Conservation (phyloP, 2,329 filamentous ascomycete species). For the Clarireedia hainanense region DNA sequence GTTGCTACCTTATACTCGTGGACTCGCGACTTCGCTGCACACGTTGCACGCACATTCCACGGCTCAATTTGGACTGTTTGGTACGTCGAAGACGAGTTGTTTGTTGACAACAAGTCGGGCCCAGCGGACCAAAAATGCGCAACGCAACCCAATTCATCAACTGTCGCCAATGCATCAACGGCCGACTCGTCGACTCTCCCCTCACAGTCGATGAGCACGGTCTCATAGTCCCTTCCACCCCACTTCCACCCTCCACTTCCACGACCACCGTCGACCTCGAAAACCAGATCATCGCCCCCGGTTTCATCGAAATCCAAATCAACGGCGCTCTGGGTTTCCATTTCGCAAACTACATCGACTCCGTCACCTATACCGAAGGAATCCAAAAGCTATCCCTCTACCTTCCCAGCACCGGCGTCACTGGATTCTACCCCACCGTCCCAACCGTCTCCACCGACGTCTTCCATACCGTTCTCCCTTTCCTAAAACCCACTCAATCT, state of each 20-base stretch:
- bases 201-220: conserved; percentile 20
- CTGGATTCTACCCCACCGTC: conserved; percentile 45
- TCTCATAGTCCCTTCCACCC: conserved; percentile 21
- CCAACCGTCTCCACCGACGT: conserved; percentile 40
- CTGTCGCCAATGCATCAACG: conserved; percentile 20
- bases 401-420: conserved; percentile 43
- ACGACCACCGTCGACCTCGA: conserved; percentile 34
- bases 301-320: conserved; percentile 47
- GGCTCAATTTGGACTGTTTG: no score
- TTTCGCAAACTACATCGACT: conserved; percentile 41
- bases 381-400: conserved; percentile 39
- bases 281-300: conserved; percentile 43
- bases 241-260: conserved; percentile 14
- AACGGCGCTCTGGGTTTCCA: conserved; percentile 42
- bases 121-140: conserved; percentile 10
- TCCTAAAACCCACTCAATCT: conserved; percentile 36
- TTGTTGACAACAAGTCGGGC: not conserved
- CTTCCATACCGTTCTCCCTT: conserved; percentile 38
- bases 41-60: no score
- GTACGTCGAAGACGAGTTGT: no score
- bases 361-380: conserved; percentile 32
- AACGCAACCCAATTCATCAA: conserved; percentile 22
- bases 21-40: no score
- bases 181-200: conserved; percentile 13
- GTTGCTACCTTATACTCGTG: no score